Evolutionary conservation across 305 asterid species (phyloP), one percentile per base, ranked within the genome.

Genomic region (Nicotiana rustica): DNA sequence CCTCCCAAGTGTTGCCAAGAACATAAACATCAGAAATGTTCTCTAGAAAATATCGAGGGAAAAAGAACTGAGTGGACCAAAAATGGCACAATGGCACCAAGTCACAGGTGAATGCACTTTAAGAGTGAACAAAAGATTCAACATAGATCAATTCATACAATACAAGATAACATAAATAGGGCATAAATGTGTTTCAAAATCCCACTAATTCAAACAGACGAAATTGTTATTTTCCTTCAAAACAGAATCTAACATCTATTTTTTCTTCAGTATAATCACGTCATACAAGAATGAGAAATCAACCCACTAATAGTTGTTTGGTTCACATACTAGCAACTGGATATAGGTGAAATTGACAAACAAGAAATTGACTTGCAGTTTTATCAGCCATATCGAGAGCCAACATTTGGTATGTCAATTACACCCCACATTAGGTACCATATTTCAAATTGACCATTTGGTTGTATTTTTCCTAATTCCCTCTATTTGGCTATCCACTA

Each of bases 361-460:
- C 67, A 61, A 18, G 67, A 61, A 7, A 19, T 8, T 21, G 5
- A 61, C 33, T 19, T 19, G 33, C 66, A 18, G 10, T 60, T 18
- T 19, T n/a, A 59, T 59, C 29, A 59, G n/a, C 9, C 19, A 41
- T 70, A 21, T 71, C 13, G 78, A 38, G 13, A 71, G 19, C 61
- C 19, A 71, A 71, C 36, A 71, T 19, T 47, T 71, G 60, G 61
- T 21, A 71, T 71, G 78, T 47, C 61, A 19, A 70, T 52, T 47
- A 13, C 7, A 71, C 21, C 61, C 61, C 19, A 5, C 19, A 71
- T 47, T 21, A 21, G 61, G 14, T 21, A 21, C 38, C 61, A 19
- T 21, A 19, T 44, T 41, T 44, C 38, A 71, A 13, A 71, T 47
- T 71, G 78, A 61, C 13, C 36, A 71, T 71, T 47, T 71, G 61